phyloP scores from a whole-genome alignment of 192 early-diverging fungal genomes.

The Ramicandelaber brevisporus region DNA sequence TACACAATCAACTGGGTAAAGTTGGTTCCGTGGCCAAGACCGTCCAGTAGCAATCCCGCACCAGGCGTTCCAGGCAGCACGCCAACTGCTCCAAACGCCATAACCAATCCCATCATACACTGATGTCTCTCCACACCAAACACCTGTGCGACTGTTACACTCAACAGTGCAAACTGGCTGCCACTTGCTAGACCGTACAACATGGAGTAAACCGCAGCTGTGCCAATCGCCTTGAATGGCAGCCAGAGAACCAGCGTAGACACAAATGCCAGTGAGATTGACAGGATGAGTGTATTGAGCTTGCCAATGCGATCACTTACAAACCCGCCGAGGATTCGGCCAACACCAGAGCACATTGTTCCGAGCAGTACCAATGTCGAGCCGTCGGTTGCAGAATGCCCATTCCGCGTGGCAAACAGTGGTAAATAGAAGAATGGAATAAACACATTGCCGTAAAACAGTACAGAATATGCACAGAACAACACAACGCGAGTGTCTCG shows the following conservation, averaged over 20 bases:
- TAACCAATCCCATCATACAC: constrained; percentile 16
- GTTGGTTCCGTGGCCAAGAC: constrained; percentile 10
- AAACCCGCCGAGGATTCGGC: constrained; percentile 11
- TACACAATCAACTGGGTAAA: constrained; percentile 19
- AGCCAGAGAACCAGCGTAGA: constrained; percentile 18
- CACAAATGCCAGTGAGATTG: constrained; percentile 9
- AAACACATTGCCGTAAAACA: no score
- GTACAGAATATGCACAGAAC: no score
- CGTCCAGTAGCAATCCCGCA: constrained; percentile 16
- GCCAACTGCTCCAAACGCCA: constrained; percentile 12
- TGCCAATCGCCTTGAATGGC: constrained; percentile 7
- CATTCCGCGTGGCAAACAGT: background rate
- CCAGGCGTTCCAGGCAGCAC: constrained; percentile 12
- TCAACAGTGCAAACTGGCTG: constrained; percentile 12
- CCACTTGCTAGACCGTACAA: constrained; percentile 14
- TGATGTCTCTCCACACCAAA: constrained; percentile 11
- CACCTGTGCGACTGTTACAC: constrained; percentile 10
- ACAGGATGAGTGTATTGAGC: constrained; percentile 10
- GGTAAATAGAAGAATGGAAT: background rate
- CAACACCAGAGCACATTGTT: constrained; percentile 15
- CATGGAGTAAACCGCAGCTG: constrained; percentile 7
- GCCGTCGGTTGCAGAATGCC: background rate
- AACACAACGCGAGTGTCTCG: no score
- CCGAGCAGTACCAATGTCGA: constrained; percentile 9
- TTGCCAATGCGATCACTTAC: constrained; percentile 11